Evolutionary conservation across 2,329 filamentous ascomycete genomes (phyloP).

Genomic region (Stenocarpella maydis): DNA sequence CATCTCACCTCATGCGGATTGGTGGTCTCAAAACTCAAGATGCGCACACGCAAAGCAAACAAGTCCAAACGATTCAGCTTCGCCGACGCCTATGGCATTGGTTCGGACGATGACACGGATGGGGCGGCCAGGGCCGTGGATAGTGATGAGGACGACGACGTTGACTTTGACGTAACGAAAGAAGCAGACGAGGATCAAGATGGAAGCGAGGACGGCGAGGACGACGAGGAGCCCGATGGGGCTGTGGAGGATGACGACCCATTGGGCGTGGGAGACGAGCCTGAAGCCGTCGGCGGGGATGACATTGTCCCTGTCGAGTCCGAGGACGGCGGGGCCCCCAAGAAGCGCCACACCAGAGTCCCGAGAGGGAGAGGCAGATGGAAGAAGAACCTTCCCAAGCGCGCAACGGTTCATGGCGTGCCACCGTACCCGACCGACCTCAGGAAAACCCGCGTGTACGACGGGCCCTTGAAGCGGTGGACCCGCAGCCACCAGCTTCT

Average conservation of each 20-base stretch:
- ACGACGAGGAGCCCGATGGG: neutral
- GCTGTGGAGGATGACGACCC: neutral
- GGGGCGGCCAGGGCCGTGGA: neutral
- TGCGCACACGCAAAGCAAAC: constrained; percentile 35
- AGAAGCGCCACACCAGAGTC: neutral
- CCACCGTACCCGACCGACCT: constrained; percentile 44
- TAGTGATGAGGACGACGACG: constrained; percentile 26
- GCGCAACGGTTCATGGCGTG: constrained; percentile 42
- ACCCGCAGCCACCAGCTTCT: constrained; percentile 47
- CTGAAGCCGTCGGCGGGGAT: constrained; percentile 5
- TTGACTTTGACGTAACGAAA: constrained; percentile 14
- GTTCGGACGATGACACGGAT: constrained; percentile 29
- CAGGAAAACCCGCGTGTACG: constrained; percentile 47
- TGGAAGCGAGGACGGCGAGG: constrained; percentile 11
- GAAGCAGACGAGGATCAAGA: constrained; percentile 4
- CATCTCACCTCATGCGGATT: neutral
- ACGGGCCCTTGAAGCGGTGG: constrained; percentile 48
- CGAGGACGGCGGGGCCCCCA: neutral
- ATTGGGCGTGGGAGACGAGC: neutral
- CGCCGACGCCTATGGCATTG: constrained; percentile 22
- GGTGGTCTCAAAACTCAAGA: neutral
- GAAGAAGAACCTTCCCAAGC: constrained; percentile 29
- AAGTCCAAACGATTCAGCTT: constrained; percentile 33
- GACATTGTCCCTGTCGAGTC: constrained; percentile 7
- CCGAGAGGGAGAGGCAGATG: constrained; percentile 19